Base-by-base conservation (phyloP, 129 eudicot genomes). In the Silybum marianum region DNA sequence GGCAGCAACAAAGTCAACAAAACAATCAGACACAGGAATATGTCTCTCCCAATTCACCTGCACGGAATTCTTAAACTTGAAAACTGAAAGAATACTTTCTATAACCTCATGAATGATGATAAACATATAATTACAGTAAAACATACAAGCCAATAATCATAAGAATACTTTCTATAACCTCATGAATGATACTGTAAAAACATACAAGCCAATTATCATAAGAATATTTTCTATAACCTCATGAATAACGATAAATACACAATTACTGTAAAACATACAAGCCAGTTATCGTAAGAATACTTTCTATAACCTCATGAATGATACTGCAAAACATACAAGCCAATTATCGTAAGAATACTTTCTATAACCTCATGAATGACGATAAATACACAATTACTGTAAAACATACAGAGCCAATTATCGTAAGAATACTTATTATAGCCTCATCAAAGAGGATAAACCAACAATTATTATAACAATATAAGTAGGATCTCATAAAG, bases 21-120 rank as follows among this genome's bases (percentile, higher is more conserved):
- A n/a, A 38, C 70, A 81, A 63, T 77, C 71, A 83, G 42, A 63
- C 77, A 80, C 86, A 25, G 42, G 78, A 72, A 74, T 66, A 72
- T 24, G 42, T 85, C 75, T 73, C 79, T 80, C 88, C 85, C 78
- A 75, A 69, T 84, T 85, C 75, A 88, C 92, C 87, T 87, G 80
- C 78, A 86, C 79, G 69, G 65, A 71, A 21, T 21, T 36, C 63
- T 63, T 78, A 79, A 78, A 23, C 54, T 67, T 72, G 26, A 48
- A 10, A 74, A 44, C 14, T 14, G 6, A 51, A 26, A 0, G 11
- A 46, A 7, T 28, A 12, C 58, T 18, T 48, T 14, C 30, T 26
- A 26, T 26, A 26, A 26, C 30, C 30, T 26, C 30, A 26, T 26
- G 30, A 26, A 26, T 26, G 30, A 26, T 26, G 30, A 26, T 1